A percentile compares a stretch with the other conserved stretches of the same genome.
Conservation (phyloP, 2,329 filamentous ascomycete genomes). For the Apiospora pterosperma region DNA sequence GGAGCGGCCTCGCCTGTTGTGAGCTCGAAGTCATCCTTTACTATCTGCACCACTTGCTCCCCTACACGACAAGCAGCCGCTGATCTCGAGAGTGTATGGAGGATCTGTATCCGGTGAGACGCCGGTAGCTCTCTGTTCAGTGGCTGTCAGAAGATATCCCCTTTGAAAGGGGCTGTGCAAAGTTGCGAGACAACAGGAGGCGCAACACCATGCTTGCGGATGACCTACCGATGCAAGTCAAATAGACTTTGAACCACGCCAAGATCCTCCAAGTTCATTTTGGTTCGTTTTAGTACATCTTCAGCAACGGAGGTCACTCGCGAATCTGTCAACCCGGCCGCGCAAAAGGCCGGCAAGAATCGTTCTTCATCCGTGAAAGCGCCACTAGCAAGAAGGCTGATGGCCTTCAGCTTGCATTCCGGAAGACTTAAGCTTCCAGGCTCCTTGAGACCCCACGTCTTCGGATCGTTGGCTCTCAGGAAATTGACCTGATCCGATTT, state of each 20-base stretch:
- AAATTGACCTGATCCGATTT: conserved; percentile 66
- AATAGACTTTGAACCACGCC: conserved; percentile 46
- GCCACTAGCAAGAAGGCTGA: conserved; percentile 75
- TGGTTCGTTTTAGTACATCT: conserved; percentile 79
- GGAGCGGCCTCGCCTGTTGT: conserved; percentile 26
- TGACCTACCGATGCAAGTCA: conserved; percentile 3
- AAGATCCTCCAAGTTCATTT: conserved; percentile 69
- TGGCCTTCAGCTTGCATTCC: conserved; percentile 66
- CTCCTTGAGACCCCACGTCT: conserved; percentile 62
- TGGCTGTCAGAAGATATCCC: neutral
- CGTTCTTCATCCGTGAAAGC: conserved; percentile 82
- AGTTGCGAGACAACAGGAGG: neutral
- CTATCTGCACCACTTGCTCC: conserved; percentile 63
- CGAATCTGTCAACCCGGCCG: conserved; percentile 78
- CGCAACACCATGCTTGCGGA: conserved; percentile 30
- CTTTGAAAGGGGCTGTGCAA: neutral
- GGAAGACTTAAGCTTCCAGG: conserved; percentile 62
- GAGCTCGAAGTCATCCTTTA: conserved; percentile 61
- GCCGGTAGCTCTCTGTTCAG: conserved; percentile 60
- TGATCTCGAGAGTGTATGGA: conserved; percentile 75
- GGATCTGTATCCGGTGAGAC: conserved; percentile 72
- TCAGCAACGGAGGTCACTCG: conserved; percentile 82
- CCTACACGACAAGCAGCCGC: conserved; percentile 67
- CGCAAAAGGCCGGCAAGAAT: conserved; percentile 79
- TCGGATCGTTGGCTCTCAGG: conserved; percentile 63